A percentile compares a stretch with the other conserved stretches of the same genome.
Conservation (phyloP, 495 filamentous ascomycete species). For the Tuber borchii region DNA sequence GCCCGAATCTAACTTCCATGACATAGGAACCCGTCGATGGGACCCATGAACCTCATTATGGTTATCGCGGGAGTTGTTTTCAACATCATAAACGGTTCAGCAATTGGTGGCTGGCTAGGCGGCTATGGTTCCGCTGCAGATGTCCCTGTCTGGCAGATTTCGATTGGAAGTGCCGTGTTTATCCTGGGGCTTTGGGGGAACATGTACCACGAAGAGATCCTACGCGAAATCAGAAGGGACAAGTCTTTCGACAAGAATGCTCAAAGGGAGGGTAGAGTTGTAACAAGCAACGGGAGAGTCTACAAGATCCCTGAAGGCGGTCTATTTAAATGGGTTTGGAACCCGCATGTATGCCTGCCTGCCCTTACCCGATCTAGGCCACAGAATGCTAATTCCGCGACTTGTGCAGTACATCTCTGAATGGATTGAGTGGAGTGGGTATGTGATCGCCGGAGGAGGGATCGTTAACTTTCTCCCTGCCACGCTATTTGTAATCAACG, state of each 20-base stretch:
- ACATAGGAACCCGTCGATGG: conserved; percentile 71
- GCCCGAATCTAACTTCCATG: conserved; percentile 38
- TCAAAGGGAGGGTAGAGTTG: conserved; percentile 42
- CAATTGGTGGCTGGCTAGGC: conserved; percentile 71
- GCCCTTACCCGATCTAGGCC: neutral
- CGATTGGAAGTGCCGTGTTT: conserved; percentile 50
- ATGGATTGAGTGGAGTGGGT: conserved; percentile 94
- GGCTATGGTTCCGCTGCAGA: conserved; percentile 63
- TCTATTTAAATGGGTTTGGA: conserved; percentile 73
- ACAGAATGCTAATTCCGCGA: conserved; percentile 4
- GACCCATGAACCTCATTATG: conserved; percentile 66
- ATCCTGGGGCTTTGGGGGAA: conserved; percentile 67
- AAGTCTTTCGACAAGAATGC: conserved; percentile 40
- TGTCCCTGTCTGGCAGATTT: conserved; percentile 45
- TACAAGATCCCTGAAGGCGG: conserved; percentile 82
- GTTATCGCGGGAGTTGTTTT: conserved; percentile 58
- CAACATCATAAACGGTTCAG: conserved; percentile 71
- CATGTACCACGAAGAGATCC: conserved; percentile 72
- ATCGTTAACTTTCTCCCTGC: conserved; percentile 61
- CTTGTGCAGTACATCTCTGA: conserved; percentile 65
- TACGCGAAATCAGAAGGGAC: conserved; percentile 66
- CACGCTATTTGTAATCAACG: conserved; percentile 73
- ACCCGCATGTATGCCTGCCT: conserved; percentile 57
- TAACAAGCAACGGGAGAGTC: conserved; percentile 60
- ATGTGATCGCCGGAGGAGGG: conserved; percentile 60